These are phyloP conservation scores for Dryadomyces quercivorus DNA, from an alignment of 2,329 filamentous ascomycete species.

Conservation along the genomic window DNA sequence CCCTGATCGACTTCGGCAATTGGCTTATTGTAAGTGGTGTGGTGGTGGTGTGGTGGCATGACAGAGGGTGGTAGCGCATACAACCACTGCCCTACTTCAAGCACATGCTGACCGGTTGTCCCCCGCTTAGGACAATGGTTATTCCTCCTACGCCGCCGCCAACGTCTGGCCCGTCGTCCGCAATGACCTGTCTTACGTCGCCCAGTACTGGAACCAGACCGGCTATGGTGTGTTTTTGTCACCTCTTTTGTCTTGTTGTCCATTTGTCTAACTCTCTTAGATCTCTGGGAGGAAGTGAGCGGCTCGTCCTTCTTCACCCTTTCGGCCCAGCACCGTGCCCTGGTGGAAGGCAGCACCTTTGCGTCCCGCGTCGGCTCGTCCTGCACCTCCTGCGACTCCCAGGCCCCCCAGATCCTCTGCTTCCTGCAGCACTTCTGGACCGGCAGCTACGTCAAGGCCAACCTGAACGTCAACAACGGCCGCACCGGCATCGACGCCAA, in stretches of 20 bases:
- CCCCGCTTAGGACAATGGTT: slow-evolving; percentile 36
- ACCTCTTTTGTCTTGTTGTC: background rate
- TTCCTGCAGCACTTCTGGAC: slow-evolving; percentile 66
- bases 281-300: slow-evolving; percentile 73
- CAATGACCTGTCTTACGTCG: slow-evolving; percentile 66
- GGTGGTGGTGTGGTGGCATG: background rate
- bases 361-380: slow-evolving; percentile 50
- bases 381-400: slow-evolving; percentile 43
- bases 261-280: background rate
- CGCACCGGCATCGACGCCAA: slow-evolving; percentile 62
- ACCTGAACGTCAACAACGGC: slow-evolving; percentile 23
- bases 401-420: slow-evolving; percentile 61
- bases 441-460: slow-evolving; percentile 52
- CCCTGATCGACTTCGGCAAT: slow-evolving; percentile 59
- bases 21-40: slow-evolving; percentile 35
- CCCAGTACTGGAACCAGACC: slow-evolving; percentile 56
- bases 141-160: slow-evolving; percentile 39
- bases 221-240: slow-evolving; percentile 42
- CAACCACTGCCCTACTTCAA: background rate
- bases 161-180: slow-evolving; percentile 61
- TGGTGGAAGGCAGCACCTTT: slow-evolving; percentile 54
- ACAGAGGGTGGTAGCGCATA: slow-evolving; percentile 20
- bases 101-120: slow-evolving; percentile 6
- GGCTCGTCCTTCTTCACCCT: slow-evolving; percentile 73
- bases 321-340: slow-evolving; percentile 55